phyloP scores from a whole-genome alignment of 148 eudicot genomes.

The Rhododendron henanense region DNA sequence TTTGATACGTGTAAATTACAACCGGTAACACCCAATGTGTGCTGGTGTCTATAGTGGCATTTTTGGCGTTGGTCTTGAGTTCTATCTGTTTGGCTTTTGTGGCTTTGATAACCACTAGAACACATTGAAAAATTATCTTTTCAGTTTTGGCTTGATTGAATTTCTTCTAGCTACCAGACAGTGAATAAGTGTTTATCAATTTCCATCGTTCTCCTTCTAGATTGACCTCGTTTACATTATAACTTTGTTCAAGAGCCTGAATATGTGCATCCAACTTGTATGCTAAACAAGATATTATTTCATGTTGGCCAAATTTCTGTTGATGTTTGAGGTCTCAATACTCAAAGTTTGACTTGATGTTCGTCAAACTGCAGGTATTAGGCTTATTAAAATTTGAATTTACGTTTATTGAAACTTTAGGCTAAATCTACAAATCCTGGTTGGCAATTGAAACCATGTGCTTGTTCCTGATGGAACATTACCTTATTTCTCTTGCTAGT shows the following conservation, averaged over 20 bases:
- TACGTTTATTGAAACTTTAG: neutral
- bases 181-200: neutral
- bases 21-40: neutral
- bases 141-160: neutral
- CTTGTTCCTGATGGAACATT: neutral
- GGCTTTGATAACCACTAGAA: neutral
- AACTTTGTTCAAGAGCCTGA: neutral
- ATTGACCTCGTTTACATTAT: neutral
- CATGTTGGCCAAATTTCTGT: neutral
- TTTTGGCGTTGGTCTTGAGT: neutral
- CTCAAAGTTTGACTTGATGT: neutral
- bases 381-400: neutral
- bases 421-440: neutral
- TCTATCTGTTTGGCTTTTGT: neutral
- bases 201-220: neutral
- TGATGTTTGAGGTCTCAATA: neutral
- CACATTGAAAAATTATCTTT: neutral
- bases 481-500: neutral
- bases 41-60: neutral
- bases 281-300: neutral
- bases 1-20: neutral
- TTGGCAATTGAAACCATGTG: neutral
- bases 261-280: neutral
- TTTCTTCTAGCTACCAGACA: neutral
- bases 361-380: neutral